A percentile compares a stretch with the other conserved stretches of the same genome.
phyloP scores from a whole-genome alignment of 2,329 filamentous ascomycete genomes.

The Diplodia intermedia region DNA sequence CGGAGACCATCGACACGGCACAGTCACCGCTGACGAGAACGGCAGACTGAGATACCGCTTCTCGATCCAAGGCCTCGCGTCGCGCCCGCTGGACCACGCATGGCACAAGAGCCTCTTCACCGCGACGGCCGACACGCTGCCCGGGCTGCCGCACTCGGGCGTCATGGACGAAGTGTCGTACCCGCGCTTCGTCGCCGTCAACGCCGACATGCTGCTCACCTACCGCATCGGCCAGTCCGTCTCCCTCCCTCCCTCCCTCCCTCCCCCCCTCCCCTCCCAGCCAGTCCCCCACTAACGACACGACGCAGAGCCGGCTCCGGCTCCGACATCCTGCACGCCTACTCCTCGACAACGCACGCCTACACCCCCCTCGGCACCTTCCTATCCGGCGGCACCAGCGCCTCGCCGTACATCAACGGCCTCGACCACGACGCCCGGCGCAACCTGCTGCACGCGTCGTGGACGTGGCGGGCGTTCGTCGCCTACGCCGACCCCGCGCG shows the following conservation, averaged over 20 bases:
- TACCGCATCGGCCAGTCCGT: slow-evolving; percentile 61
- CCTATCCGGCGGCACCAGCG: slow-evolving; percentile 54
- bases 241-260: slow-evolving; percentile 49
- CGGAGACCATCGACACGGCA: background rate
- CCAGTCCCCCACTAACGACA: no score
- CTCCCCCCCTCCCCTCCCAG: background rate
- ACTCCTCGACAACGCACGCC: slow-evolving; percentile 46
- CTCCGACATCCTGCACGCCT: slow-evolving; percentile 48
- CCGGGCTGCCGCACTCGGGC: background rate
- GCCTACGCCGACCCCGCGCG: slow-evolving; percentile 39
- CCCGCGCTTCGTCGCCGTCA: slow-evolving; percentile 56
- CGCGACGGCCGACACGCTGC: background rate
- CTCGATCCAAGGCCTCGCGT: slow-evolving; percentile 5
- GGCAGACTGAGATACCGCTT: slow-evolving; percentile 11
- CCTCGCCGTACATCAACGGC: slow-evolving; percentile 62
- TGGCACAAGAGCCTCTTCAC: slow-evolving; percentile 3
- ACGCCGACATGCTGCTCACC: slow-evolving; percentile 54
- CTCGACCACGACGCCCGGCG: slow-evolving; percentile 47
- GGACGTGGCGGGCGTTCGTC: slow-evolving; percentile 60
- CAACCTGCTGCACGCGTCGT: slow-evolving; percentile 52
- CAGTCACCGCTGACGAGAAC: background rate
- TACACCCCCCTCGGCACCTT: slow-evolving; percentile 54
- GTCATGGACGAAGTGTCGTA: slow-evolving; percentile 51
- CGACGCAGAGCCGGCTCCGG: slow-evolving; percentile 23
- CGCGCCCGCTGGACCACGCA: background rate